Conservation (phyloP, 2,329 filamentous ascomycete genomes). For the Ceratocystis smalleyi region DNA sequence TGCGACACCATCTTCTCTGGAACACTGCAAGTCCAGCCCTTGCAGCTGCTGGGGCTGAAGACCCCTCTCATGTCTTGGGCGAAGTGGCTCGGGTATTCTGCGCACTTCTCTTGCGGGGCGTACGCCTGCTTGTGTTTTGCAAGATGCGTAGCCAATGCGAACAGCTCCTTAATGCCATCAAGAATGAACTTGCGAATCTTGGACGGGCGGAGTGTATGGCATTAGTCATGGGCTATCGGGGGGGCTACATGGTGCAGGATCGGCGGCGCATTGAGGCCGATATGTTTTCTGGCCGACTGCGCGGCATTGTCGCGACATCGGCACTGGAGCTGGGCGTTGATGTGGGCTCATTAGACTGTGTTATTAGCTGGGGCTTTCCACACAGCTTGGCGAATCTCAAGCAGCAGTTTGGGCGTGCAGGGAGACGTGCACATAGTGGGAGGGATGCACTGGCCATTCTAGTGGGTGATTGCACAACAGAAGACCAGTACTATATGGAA, state of each 20-base stretch:
- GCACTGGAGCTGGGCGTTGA: conserved; percentile 89
- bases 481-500: conserved; percentile 93
- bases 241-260: conserved; percentile 87
- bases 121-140: conserved; percentile 86
- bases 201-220: conserved; percentile 60
- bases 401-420: conserved; percentile 87
- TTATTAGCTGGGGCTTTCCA: conserved; percentile 85
- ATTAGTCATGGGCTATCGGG: conserved; percentile 87
- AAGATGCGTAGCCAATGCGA: conserved; percentile 80
- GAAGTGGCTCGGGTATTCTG: conserved; percentile 88
- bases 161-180: conserved; percentile 63
- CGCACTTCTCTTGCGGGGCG: conserved; percentile 72
- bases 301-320: conserved; percentile 86
- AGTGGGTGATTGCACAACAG: conserved; percentile 75
- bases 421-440: conserved; percentile 51
- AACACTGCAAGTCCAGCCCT: conserved; percentile 9
- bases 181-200: conserved; percentile 56
- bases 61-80: conserved; percentile 4
- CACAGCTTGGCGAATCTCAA: conserved; percentile 89
- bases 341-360: conserved; percentile 84
- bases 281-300: conserved; percentile 90
- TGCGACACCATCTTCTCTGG: conserved; percentile 11
- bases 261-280: conserved; percentile 76
- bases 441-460: conserved; percentile 85
- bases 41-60: not conserved